Evolutionary conservation across 148 eudicot genomes (phyloP).

Genomic region (Nyssa sinensis): DNA sequence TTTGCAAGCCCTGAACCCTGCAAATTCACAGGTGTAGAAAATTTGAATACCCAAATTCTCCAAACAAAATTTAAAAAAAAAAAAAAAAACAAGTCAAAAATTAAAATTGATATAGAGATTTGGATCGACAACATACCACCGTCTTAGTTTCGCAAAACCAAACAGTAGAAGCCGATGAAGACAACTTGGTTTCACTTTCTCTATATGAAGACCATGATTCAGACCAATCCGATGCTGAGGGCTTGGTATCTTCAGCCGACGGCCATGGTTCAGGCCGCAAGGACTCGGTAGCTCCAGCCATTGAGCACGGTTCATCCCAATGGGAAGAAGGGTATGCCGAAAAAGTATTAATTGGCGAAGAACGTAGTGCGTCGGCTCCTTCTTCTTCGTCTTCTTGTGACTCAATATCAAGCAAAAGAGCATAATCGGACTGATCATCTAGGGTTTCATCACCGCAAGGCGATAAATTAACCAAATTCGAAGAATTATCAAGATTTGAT

Average conservation of each 20-base stretch:
- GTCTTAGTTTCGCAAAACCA: slow-evolving; percentile 22
- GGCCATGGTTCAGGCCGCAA: slow-evolving; percentile 8
- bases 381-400: background rate
- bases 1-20: slow-evolving; percentile 71
- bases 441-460: slow-evolving; percentile 7
- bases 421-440: slow-evolving; percentile 7
- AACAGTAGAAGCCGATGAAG: slow-evolving; percentile 4
- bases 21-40: slow-evolving; percentile 9
- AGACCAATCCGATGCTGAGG: background rate
- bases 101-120: background rate
- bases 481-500: background rate
- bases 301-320: background rate
- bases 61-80: background rate
- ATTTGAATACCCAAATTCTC: background rate
- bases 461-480: background rate
- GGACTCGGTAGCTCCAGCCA: background rate
- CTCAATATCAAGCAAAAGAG: background rate
- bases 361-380: background rate
- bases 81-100: background rate
- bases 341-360: slow-evolving; percentile 12
- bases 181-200: slow-evolving; percentile 1
- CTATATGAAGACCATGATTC: background rate
- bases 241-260: background rate
- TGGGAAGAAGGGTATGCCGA: slow-evolving; percentile 1
- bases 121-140: slow-evolving; percentile 38